phyloP scores from a whole-genome alignment of 176 grass and related monocot species.

The Poa pratensis region DNA sequence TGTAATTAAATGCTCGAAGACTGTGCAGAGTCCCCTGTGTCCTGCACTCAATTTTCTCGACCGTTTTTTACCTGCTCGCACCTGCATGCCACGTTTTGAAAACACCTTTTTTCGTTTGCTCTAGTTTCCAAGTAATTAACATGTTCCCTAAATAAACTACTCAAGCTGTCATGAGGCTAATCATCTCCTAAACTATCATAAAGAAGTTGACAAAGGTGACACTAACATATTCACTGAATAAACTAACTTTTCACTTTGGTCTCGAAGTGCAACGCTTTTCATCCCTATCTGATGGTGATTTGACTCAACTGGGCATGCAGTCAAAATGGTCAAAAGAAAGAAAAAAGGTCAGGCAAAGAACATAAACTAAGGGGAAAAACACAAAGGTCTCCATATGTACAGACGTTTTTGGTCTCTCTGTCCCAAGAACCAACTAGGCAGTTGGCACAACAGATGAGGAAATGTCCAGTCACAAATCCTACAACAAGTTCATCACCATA shows the following conservation, averaged over 20 bases:
- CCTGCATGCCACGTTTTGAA: no score
- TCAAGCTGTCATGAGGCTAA: background rate
- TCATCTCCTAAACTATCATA: background rate
- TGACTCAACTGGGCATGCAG: background rate
- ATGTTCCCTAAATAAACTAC: background rate
- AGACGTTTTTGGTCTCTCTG: conserved; percentile 14
- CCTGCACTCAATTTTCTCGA: background rate
- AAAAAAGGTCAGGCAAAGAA: background rate
- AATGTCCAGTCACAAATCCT: no score
- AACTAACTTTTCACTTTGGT: no score
- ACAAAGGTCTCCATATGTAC: conserved; percentile 34
- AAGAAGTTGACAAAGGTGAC: background rate
- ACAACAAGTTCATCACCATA: no score
- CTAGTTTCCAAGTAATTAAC: no score
- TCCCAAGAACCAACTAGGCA: conserved; percentile 36
- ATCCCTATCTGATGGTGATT: no score
- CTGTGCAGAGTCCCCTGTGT: no score
- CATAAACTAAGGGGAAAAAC: background rate
- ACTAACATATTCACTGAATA: no score
- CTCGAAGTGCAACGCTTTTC: background rate
- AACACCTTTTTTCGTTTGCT: no score
- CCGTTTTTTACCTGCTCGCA: background rate
- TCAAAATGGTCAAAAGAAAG: background rate
- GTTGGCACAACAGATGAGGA: no score
- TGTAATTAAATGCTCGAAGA: no score